Evolutionary conservation across 768 basidiomycete species (phyloP).

Genomic region (Neoboletus magnificus): DNA sequence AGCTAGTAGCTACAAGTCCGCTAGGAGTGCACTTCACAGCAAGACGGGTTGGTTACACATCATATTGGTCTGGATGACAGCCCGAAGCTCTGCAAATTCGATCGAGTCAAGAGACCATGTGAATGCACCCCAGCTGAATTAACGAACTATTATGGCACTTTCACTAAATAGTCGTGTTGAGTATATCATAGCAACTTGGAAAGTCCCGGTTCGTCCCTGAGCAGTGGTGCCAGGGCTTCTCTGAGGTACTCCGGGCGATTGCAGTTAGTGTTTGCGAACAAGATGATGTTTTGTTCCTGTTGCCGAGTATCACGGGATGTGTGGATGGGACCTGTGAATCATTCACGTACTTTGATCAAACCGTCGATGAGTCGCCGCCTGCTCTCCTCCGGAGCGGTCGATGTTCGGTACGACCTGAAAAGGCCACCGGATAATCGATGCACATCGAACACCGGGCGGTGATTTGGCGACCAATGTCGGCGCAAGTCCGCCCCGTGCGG

Average conservation of each 20-base stretch:
- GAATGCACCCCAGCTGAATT: neutral
- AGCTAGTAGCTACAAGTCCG: neutral
- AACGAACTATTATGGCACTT: neutral
- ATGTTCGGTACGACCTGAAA: neutral
- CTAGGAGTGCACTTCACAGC: neutral
- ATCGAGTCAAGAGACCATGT: neutral
- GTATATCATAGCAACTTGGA: no score
- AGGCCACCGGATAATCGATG: neutral
- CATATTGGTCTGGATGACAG: neutral
- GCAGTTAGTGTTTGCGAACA: neutral
- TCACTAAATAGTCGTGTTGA: no score
- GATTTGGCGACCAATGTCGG: constrained; percentile 1
- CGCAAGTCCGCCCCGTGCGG: neutral
- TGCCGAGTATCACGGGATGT: neutral
- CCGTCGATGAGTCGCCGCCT: neutral
- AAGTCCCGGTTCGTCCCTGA: neutral
- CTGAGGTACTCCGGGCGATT: no score
- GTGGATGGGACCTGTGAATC: neutral
- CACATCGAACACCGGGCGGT: neutral
- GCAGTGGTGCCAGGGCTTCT: neutral
- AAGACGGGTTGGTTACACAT: neutral
- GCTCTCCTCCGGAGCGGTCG: neutral
- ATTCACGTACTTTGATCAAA: neutral
- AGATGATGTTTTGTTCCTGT: neutral
- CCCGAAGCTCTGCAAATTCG: neutral